Evolutionary conservation across 345 rosid species (phyloP).

Genomic region (Citrus hindsii): DNA sequence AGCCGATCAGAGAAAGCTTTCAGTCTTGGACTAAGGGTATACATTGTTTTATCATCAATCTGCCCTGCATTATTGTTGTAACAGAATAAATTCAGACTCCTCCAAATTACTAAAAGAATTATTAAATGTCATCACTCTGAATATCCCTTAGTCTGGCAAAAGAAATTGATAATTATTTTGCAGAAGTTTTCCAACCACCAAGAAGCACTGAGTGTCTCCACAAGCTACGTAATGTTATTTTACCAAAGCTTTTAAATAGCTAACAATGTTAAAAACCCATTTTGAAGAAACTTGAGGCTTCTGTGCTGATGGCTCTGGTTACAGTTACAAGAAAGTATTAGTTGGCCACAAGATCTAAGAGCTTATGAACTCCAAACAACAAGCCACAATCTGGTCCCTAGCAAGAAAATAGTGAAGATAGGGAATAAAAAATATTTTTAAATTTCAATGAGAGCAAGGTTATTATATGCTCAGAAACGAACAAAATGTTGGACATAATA

Average conservation of each 20-base stretch:
- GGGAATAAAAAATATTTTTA: too few species aligned
- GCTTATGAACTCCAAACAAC: not conserved
- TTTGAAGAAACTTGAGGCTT: not conserved
- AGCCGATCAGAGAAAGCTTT: slow-evolving; percentile 76
- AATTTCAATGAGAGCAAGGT: too few species aligned
- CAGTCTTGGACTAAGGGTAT: slow-evolving; percentile 46
- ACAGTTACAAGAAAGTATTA: not conserved
- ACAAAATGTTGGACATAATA: not conserved
- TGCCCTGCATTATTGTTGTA: slow-evolving; percentile 26
- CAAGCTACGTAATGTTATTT: not conserved
- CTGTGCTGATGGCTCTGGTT: not conserved
- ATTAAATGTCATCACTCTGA: not conserved
- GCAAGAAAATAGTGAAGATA: too few species aligned
- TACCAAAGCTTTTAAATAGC: not conserved
- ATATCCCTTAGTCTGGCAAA: not conserved
- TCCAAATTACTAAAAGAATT: not conserved
- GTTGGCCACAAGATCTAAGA: not conserved
- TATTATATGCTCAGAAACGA: not conserved
- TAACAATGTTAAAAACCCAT: not conserved
- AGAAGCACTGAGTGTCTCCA: not conserved
- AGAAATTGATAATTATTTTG: too few species aligned
- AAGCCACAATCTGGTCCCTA: not conserved
- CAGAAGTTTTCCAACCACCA: not conserved
- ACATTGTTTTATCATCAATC: slow-evolving; percentile 30
- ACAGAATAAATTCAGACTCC: slow-evolving; percentile 13